A percentile compares a stretch with the other conserved stretches of the same genome.
Evolutionary conservation across 2,329 filamentous ascomycete species (phyloP).

Genomic region (Ilyonectria mors-panacis): DNA sequence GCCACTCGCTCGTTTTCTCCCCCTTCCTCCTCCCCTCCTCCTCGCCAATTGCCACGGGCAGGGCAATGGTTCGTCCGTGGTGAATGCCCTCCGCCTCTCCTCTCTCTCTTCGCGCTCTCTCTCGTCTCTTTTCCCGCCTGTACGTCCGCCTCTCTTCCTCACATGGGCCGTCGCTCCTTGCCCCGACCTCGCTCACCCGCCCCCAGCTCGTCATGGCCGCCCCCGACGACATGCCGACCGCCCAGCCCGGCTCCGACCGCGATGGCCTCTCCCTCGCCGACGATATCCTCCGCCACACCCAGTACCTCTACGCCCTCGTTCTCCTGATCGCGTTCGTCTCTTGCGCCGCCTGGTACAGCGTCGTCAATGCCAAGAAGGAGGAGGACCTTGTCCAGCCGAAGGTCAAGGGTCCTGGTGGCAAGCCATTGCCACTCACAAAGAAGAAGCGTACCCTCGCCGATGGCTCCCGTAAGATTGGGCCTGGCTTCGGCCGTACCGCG

Average conservation of each 20-base stretch:
- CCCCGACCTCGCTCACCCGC: conserved; percentile 44
- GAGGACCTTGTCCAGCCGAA: conserved; percentile 63
- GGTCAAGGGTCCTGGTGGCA: conserved; percentile 86
- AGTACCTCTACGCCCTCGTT: conserved; percentile 68
- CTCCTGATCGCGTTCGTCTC: conserved; percentile 67
- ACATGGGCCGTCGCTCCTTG: conserved; percentile 43
- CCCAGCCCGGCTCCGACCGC: conserved; percentile 43
- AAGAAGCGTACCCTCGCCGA: conserved; percentile 64
- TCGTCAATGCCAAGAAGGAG: conserved; percentile 65
- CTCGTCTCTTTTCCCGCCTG: conserved; percentile 28
- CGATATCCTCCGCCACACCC: conserved; percentile 60
- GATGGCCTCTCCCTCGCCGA: conserved; percentile 54
- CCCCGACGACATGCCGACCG: conserved; percentile 50
- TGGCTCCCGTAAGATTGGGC: conserved; percentile 61
- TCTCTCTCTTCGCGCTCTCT: conserved; percentile 36
- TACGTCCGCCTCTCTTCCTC: conserved; percentile 28
- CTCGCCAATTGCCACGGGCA: conserved; percentile 54
- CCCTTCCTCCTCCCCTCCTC: conserved; percentile 29
- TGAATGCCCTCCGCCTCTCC: conserved; percentile 46
- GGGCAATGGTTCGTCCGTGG: conserved; percentile 57
- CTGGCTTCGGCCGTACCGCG: conserved; percentile 74
- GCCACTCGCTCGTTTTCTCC: conserved; percentile 46
- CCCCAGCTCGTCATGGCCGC: conserved; percentile 54
- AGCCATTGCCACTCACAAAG: conserved; percentile 82
- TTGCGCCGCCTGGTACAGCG: conserved; percentile 67